phyloP scores from a whole-genome alignment of 257 asterid genomes.

The Sherardia arvensis region DNA sequence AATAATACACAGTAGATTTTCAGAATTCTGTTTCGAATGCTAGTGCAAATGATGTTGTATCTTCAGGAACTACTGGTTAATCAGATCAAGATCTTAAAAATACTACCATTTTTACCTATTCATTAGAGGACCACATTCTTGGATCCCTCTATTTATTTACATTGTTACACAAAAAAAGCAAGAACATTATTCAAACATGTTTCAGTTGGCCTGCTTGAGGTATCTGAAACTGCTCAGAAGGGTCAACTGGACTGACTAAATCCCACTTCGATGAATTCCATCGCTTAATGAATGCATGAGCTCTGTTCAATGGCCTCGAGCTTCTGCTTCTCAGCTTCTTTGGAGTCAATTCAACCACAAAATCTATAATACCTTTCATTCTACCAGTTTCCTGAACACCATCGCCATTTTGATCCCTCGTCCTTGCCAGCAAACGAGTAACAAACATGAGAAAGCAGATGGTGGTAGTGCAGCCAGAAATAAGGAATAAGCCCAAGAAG shows the following conservation, averaged over 20 bases:
- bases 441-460: slow-evolving; percentile 21
- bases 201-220: background rate
- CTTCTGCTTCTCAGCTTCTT: background rate
- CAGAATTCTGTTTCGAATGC: background rate
- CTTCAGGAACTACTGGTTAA: too few relatives aligned
- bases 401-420: background rate
- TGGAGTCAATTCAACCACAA: background rate
- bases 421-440: slow-evolving; percentile 1
- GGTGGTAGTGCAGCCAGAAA: slow-evolving; percentile 21
- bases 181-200: background rate
- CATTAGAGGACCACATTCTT: too few relatives aligned
- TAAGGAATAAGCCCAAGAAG: slow-evolving; percentile 31
- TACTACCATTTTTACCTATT: too few relatives aligned
- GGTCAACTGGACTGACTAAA: background rate
- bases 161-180: too few relatives aligned
- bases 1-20: background rate
- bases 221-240: background rate
- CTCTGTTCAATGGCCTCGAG: slow-evolving; percentile 4
- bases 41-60: background rate
- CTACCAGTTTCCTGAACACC: background rate
- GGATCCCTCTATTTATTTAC: too few relatives aligned
- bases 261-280: background rate
- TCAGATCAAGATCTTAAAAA: too few relatives aligned
- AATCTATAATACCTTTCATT: slow-evolving; percentile 1
- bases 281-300: background rate